Percentiles rank a stretch among this genome's conserved stretches.
Conservation (phyloP, 306 rosid species). For the Lupinus albus region DNA sequence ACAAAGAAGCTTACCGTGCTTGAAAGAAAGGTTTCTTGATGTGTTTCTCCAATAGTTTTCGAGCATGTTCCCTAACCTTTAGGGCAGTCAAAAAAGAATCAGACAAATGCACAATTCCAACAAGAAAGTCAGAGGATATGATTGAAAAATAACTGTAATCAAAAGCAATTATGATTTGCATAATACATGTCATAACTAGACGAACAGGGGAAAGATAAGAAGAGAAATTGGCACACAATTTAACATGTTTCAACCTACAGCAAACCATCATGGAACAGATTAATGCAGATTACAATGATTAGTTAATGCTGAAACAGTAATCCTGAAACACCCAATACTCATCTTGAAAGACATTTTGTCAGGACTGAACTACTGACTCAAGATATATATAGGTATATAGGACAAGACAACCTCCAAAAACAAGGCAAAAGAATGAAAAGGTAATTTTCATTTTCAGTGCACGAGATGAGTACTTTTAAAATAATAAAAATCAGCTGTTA, state of each 20-base stretch:
- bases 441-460: no score
- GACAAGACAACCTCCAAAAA: not conserved
- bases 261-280: not conserved
- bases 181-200: conserved; percentile 7
- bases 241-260: conserved; percentile 17
- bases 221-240: not conserved
- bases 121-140: conserved; percentile 9
- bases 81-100: conserved; percentile 27
- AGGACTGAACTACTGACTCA: not conserved
- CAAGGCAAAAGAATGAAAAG: not conserved
- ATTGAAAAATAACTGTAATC: not conserved
- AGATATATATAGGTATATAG: not conserved
- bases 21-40: conserved; percentile 81
- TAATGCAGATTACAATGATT: conserved; percentile 4
- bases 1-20: conserved; percentile 59
- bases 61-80: conserved; percentile 92
- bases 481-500: not conserved
- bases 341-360: not conserved
- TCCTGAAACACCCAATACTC: conserved; percentile 15
- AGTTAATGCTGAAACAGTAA: conserved; percentile 14
- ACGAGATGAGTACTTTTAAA: not conserved
- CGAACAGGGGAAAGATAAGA: not conserved
- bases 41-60: conserved; percentile 86
- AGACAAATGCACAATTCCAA: conserved; percentile 35
- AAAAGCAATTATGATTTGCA: conserved; percentile 9